These are phyloP conservation scores for Suhomyces panamericanus DNA, from an alignment of 1,139 yeast genomes.

Conservation along the genomic window DNA sequence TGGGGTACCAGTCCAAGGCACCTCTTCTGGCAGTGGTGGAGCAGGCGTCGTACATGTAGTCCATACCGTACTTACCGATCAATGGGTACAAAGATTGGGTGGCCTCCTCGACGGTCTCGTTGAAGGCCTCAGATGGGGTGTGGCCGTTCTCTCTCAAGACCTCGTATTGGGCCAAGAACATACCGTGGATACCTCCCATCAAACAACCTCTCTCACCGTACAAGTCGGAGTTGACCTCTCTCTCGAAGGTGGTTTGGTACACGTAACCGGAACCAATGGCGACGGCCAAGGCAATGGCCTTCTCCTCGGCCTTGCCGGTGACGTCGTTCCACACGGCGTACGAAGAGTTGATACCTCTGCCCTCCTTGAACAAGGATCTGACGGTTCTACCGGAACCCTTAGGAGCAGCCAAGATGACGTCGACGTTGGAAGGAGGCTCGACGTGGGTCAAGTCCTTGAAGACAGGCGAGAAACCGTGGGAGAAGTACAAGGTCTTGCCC, in stretches of 20 bases:
- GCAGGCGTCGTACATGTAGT: constrained; percentile 99
- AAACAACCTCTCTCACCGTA: constrained; percentile 99
- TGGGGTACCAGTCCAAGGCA: constrained; percentile 99
- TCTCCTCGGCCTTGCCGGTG: constrained; percentile 98
- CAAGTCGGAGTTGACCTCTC: constrained; percentile 98
- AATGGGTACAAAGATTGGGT: constrained; percentile 99
- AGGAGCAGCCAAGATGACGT: constrained; percentile 98
- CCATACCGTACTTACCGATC: constrained; percentile 99
- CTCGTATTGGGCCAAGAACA: constrained; percentile 99
- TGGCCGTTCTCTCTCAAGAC: constrained; percentile 99
- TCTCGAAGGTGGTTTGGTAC: constrained; percentile 98
- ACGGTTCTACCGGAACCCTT: constrained; percentile 99
- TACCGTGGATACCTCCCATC: constrained; percentile 99
- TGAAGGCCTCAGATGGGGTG: constrained; percentile 99
- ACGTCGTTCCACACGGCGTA: constrained; percentile 99
- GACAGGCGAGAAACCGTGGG: constrained; percentile 99
- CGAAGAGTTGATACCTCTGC: constrained; percentile 99
- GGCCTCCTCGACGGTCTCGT: constrained; percentile 99
- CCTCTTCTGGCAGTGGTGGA: constrained; percentile 99
- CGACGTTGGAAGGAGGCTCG: constrained; percentile 91
- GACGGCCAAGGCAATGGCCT: constrained; percentile 97
- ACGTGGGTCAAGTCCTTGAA: constrained; percentile 97
- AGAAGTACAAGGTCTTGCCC: constrained; percentile 97
- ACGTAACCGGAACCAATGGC: constrained; percentile 99
- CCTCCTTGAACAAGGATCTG: constrained; percentile 98